These are phyloP conservation scores for Malbranchea zuffiana DNA, from an alignment of 2,329 filamentous ascomycete species.

Conservation along the genomic window DNA sequence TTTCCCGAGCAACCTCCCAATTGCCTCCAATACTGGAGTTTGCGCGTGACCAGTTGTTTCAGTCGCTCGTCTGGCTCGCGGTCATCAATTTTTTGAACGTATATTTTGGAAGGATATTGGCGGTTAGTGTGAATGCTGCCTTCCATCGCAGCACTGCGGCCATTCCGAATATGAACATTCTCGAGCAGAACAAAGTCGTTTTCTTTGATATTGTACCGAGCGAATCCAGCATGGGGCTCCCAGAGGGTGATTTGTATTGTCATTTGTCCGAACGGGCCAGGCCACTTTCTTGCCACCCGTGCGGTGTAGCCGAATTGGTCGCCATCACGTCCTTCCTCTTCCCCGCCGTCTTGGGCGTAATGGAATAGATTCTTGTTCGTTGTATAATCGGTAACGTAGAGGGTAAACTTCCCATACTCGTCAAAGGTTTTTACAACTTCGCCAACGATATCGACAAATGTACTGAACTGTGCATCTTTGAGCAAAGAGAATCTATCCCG, in stretches of 20 bases:
- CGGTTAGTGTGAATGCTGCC: conserved; percentile 58
- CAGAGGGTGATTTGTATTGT: conserved; percentile 62
- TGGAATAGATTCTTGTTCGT: conserved; percentile 54
- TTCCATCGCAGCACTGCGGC: conserved; percentile 51
- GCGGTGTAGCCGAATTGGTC: conserved; percentile 47
- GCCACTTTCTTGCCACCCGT: conserved; percentile 43
- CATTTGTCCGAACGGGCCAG: conserved; percentile 61
- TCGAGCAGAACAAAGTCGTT: conserved; percentile 54
- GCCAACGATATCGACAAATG: conserved; percentile 59
- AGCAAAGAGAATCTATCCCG: conserved; percentile 51
- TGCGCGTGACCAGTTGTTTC: conserved; percentile 50
- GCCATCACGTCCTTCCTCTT: conserved; percentile 36
- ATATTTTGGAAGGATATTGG: conserved; percentile 42
- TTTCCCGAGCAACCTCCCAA: conserved; percentile 29
- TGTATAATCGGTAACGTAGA: conserved; percentile 80
- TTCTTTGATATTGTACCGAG: conserved; percentile 46
- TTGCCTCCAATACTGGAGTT: conserved; percentile 51
- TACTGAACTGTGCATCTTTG: conserved; percentile 46
- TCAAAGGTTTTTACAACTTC: conserved; percentile 54
- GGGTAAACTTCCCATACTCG: conserved; percentile 39
- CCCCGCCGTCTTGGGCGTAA: conserved; percentile 34
- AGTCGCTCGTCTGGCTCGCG: conserved; percentile 37
- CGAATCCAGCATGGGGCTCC: conserved; percentile 52
- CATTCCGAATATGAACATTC: conserved; percentile 61
- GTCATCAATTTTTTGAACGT: conserved; percentile 45